Evolutionary conservation across 2,329 filamentous ascomycete genomes (phyloP), one percentile per base, ranked within the genome.

Genomic region (Dactylellina cionopaga): DNA sequence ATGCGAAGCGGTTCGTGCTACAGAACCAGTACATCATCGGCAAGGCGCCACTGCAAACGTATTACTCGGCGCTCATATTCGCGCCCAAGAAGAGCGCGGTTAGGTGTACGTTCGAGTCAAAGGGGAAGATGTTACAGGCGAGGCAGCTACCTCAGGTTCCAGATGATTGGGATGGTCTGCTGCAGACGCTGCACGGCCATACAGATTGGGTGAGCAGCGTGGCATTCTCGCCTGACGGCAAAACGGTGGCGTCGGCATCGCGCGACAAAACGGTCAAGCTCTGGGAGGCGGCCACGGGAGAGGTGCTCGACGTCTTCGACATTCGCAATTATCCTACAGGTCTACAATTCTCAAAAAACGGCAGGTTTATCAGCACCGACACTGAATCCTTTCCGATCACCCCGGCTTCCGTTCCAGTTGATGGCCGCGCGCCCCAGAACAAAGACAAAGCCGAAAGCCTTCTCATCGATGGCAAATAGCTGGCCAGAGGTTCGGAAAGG

Each of bases 1-100:
- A 79, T 27, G 27, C 66, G 33, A 76, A 75, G 46, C 75, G 76
- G 63, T 78, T 56, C 74, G 6, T 52, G 44, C 46, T 51, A 17
- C 31, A 24, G 31, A 51, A 63, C 37, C 29, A 27, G 29, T 51
- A 54, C 19, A 52, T 63, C 2, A 63, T 63, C 22, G 29, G 6
- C 2, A 27, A 41, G 19, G 58, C 58, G 19, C 58, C 58, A 3
- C 15, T 63, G 15, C 58, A 63, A 43, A 63, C 31, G 13, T 63
- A 63, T 22, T 41, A 15, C 15, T 62, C 59, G 5, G 44, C 33
- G 1, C 19, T 63, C 33, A 22, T 54, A 9, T 63, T 63, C 31
- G 9, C 22, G 17, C 58, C 58, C 15, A 24, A 41, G 19, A 15
- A 41, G 11, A 63, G 58, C 22, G 15, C 52, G 9, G 46, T 63